These are phyloP conservation scores for Terfezia boudieri DNA, from an alignment of 495 filamentous ascomycete genomes.

Conservation along the genomic window DNA sequence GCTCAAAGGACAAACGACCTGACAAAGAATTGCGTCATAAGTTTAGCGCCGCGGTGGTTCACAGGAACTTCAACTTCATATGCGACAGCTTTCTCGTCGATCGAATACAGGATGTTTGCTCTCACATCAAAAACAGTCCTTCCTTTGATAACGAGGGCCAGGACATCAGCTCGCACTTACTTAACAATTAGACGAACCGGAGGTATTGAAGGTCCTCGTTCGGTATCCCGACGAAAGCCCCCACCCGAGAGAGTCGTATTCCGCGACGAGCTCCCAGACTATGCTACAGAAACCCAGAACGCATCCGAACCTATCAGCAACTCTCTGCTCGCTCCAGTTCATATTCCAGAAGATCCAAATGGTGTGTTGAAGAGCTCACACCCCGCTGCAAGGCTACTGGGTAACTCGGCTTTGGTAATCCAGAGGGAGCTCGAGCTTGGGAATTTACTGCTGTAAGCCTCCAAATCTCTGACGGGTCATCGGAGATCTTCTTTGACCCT, in stretches of 20 bases:
- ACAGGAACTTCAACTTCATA: no score
- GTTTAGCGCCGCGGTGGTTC: no score
- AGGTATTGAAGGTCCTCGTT: no score
- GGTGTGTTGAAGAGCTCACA: slow-evolving; percentile 38
- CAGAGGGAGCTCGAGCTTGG: slow-evolving; percentile 47
- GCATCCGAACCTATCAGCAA: background rate
- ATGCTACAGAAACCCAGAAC: background rate
- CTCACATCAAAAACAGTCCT: no score
- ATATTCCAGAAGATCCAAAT: slow-evolving; percentile 40
- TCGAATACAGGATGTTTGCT: no score
- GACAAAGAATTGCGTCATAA: no score
- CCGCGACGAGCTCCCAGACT: background rate
- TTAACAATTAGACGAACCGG: no score
- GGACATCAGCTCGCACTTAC: no score
- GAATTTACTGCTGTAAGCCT: slow-evolving; percentile 39
- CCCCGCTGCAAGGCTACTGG: slow-evolving; percentile 34
- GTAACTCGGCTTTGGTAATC: slow-evolving; percentile 41
- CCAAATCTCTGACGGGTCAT: background rate
- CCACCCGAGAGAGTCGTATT: background rate
- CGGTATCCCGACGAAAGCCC: background rate
- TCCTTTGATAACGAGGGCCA: no score
- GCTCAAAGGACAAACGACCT: no score
- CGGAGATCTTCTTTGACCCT: background rate
- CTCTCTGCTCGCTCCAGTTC: slow-evolving; percentile 15
- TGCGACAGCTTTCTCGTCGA: no score